These are phyloP conservation scores for Fusarium sp. DNA, from an alignment of 2,329 filamentous ascomycete genomes.

Conservation along the genomic window DNA sequence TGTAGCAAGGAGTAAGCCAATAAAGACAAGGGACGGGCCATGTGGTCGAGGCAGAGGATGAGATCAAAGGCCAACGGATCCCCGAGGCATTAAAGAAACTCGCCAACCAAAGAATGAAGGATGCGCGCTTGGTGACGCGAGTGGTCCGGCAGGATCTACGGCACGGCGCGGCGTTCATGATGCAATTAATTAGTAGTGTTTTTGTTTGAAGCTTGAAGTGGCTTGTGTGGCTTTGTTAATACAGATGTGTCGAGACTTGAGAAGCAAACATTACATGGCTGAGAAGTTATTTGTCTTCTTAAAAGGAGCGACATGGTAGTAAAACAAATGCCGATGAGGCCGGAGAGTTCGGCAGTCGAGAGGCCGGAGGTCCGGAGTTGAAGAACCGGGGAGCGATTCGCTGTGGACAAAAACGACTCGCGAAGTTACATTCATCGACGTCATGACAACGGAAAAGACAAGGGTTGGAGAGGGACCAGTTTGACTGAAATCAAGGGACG, in stretches of 20 bases:
- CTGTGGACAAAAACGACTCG: conserved; percentile 17
- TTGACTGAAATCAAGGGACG: conserved; percentile 28
- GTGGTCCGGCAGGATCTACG: conserved; percentile 23
- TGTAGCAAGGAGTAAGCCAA: conserved; percentile 35
- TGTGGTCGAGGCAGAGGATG: conserved; percentile 47
- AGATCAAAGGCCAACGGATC: conserved; percentile 22
- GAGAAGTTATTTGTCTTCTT: conserved; percentile 1
- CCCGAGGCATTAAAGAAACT: conserved; percentile 2
- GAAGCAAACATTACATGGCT: conserved; percentile 2
- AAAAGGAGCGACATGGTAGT: background rate
- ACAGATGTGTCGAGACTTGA: conserved; percentile 1
- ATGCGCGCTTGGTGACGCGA: conserved; percentile 26
- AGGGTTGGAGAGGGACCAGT: conserved; percentile 1
- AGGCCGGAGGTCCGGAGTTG: conserved; percentile 37
- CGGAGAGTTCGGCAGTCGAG: conserved; percentile 30
- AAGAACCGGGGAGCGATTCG: conserved; percentile 17
- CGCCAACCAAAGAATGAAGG: conserved; percentile 16
- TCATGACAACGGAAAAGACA: conserved; percentile 28
- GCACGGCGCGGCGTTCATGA: conserved; percentile 16
- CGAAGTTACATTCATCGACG: conserved; percentile 18
- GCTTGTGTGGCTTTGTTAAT: conserved; percentile 7
- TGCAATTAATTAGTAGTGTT: conserved; percentile 11
- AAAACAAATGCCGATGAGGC: conserved; percentile 4
- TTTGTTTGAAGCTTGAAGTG: background rate
- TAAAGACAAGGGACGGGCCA: conserved; percentile 37